Evolutionary conservation across 768 basidiomycete species (phyloP), one percentile per base, ranked within the genome.

Genomic region (Phaeotremella fagi): DNA sequence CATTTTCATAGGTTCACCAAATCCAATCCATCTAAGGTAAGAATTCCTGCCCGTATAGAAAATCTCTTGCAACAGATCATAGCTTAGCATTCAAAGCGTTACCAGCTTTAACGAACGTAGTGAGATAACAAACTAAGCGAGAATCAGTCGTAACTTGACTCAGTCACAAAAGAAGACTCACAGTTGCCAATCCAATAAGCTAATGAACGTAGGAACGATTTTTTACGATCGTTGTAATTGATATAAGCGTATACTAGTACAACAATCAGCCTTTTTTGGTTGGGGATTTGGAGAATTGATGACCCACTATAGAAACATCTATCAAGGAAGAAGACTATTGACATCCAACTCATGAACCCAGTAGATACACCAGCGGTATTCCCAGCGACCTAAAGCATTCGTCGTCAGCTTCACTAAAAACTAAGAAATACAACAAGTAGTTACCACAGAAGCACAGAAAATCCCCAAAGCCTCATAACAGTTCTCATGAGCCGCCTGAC

Each of bases 371-470:
- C 67, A 1, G 55, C 56, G 4, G 38, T 43, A 42, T 69, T 69
- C 3, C 67, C 67, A 4, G 64, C 67, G 37, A 69, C 47, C 66
- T 68, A 20, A n/a, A n/a, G n/a, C n/a, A n/a, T n/a, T n/a, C n/a
- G n/a, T n/a, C n/a, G n/a, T n/a, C n/a, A n/a, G n/a, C n/a, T n/a
- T n/a, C n/a, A n/a, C n/a, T n/a, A n/a, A n/a, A n/a, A n/a, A n/a
- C n/a, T 33, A 16, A 18, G 38, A 18, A 41, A 41, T 22, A n/a
- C n/a, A 9, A 35, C 11, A 41, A 41, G 20, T 1, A 63, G 63
- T 54, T 48, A 65, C 68, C 5, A 70, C 52, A 29, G 53, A 59
- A 1, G 53, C 59, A 20, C 45, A 50, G 37, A 64, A 58, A 6
- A 67, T 49, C 1, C 55, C 51, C 38, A 67, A 31, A 25, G 48